Evolutionary conservation across 2,329 filamentous ascomycete genomes (phyloP).

Genomic region (Cladosporium sp.): DNA sequence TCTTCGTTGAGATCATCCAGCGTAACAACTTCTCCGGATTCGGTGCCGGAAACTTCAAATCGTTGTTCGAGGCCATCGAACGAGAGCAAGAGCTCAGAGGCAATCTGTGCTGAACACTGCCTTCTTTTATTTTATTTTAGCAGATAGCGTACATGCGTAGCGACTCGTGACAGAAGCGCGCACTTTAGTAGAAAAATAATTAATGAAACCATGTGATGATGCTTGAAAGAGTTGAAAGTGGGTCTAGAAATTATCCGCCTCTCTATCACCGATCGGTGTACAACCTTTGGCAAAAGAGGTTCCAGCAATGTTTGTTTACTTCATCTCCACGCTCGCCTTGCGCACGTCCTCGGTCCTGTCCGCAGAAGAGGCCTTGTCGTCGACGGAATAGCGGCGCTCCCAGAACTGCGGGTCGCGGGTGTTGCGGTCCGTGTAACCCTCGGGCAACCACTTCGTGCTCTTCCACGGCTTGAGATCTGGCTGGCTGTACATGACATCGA

Average conservation of each 20-base stretch:
- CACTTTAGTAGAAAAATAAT: not conserved
- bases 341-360: not conserved
- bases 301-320: too few relatives aligned
- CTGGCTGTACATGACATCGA: conserved; percentile 39
- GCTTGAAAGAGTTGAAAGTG: too few relatives aligned
- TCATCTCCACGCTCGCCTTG: not conserved
- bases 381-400: not conserved
- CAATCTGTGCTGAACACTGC: conserved; percentile 56
- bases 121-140: not conserved
- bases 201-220: not conserved
- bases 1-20: conserved; percentile 96
- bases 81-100: conserved; percentile 84
- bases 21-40: conserved; percentile 88
- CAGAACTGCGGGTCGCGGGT: conserved; percentile 29
- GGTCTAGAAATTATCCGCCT: too few relatives aligned
- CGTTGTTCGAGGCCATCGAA: conserved; percentile 92
- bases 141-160: not conserved
- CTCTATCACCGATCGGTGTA: not conserved
- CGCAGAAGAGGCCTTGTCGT: not conserved
- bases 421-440: conserved; percentile 35
- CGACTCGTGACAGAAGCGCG: not conserved
- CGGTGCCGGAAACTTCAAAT: conserved; percentile 94
- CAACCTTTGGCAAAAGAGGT: not conserved
- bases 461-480: conserved; percentile 30
- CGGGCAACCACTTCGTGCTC: conserved; percentile 38